Base-by-base conservation (phyloP, 1,284 basidiomycete species). In the Coniophora puteana region DNA sequence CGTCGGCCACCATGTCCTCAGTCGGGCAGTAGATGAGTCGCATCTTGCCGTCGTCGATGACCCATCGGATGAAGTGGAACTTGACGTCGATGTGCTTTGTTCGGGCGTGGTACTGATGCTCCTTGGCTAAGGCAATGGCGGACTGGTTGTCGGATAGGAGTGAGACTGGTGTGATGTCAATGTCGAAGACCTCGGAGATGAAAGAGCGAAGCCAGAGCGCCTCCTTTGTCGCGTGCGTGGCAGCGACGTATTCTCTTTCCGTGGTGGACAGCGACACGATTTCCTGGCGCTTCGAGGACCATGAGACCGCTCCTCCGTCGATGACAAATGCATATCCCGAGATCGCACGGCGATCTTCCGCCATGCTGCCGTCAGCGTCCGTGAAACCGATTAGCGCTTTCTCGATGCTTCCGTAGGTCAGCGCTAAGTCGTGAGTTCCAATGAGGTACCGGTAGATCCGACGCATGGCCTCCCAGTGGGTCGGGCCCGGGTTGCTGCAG, bases 191-290 rank as follows among this genome's bases (percentile, higher is more conserved):
- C n/a, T n/a, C n/a, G n/a, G n/a, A n/a, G n/a, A n/a, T n/a, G n/a
- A 65, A 37, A 2, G 43, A 24, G 2, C 45, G 35, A 0, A 66
- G 43, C 59, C 59, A 67, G 0, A 57, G n/a, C 0, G 45, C 46
- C 35, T 68, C 63, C 8, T 52, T 53, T 0, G 50, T 42, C 1
- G 57, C 49, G 18, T 60, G 54, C 8, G 55, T 40, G 3, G 55
- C 39, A 1, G 63, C 67, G 21, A 71, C 56, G 44, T 68, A 72
- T 45, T 74, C 67, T 1, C 72, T 59, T 38, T 71, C 69, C 2
- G 53, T 54, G 0, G 64, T 62, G 0, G 54, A 60, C 3, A 48
- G 40, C 7, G 59, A 45, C 4, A 57, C 46, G 8, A 50, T 49
- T 5, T 31, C 28, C 40, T 60, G 55, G 18, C 49, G 46, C 54